Conservation (phyloP, 1,284 basidiomycete species). For the Cryptococcus wingfieldii region DNA sequence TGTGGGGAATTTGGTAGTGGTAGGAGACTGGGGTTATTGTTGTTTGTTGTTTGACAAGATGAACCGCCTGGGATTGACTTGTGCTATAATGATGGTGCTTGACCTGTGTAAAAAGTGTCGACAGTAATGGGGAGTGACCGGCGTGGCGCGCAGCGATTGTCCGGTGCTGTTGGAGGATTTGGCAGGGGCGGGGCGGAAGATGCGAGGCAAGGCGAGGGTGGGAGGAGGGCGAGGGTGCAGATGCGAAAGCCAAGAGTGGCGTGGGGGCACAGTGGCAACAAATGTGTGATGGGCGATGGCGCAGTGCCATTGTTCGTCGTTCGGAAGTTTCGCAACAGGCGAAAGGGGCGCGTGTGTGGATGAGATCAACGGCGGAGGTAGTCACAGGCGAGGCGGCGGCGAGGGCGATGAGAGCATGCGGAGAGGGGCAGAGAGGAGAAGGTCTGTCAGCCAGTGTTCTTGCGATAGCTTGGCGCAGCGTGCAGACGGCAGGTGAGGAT, state of each 20-base stretch:
- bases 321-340: not conserved
- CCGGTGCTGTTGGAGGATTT: not conserved
- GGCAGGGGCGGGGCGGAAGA: not conserved
- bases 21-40: not conserved
- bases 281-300: not conserved
- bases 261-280: not conserved
- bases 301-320: not conserved
- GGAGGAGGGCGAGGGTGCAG: not conserved
- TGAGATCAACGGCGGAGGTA: not conserved
- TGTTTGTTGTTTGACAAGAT: not conserved
- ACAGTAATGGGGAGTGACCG: constrained; percentile 3
- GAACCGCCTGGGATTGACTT: constrained; percentile 9
- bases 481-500: not conserved
- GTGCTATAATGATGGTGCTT: constrained; percentile 2
- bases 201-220: not conserved
- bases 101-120: constrained; percentile 28
- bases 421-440: not conserved
- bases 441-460: not conserved
- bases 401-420: not conserved
- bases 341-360: not conserved
- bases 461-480: not conserved
- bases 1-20: not conserved
- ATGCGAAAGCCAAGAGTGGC: not conserved
- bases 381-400: not conserved
- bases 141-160: constrained; percentile 8